Evolutionary conservation across 306 rosid species (phyloP).

Genomic region (Cajanus cajan): DNA sequence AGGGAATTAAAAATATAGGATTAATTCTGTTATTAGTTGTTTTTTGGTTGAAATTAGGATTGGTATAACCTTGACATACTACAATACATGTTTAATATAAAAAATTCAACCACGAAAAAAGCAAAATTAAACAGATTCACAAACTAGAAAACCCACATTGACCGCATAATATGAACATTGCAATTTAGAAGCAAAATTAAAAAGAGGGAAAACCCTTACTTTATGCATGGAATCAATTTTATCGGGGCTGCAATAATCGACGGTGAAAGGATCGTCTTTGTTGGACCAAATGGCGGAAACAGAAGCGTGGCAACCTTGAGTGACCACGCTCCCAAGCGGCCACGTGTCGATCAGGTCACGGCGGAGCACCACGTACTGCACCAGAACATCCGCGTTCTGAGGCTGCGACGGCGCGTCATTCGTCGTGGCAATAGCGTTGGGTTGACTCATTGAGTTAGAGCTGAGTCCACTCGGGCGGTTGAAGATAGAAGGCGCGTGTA

Average conservation of each 20-base stretch:
- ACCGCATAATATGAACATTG: background rate
- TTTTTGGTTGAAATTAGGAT: no score
- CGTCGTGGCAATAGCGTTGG: background rate
- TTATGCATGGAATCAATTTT: conserved; percentile 83
- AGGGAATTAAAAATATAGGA: no score
- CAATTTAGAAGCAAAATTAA: background rate
- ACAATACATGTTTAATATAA: background rate
- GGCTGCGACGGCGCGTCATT: conserved; percentile 25
- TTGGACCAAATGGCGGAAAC: conserved; percentile 76
- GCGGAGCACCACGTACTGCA: conserved; percentile 93
- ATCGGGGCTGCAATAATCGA: conserved; percentile 65
- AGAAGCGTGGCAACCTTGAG: conserved; percentile 94
- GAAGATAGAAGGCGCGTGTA: background rate
- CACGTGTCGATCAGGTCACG: conserved; percentile 84
- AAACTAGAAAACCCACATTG: background rate
- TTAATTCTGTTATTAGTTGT: no score
- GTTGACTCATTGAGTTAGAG: conserved; percentile 66
- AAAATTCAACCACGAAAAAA: background rate
- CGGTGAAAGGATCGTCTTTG: conserved; percentile 62
- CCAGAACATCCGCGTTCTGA: conserved; percentile 49
- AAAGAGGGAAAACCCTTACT: conserved; percentile 34
- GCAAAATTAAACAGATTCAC: background rate
- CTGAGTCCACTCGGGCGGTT: conserved; percentile 37
- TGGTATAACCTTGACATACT: no score
- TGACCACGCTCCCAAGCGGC: conserved; percentile 85